Conservation (phyloP, 768 basidiomycete genomes). For the Boletus barrowsii region DNA sequence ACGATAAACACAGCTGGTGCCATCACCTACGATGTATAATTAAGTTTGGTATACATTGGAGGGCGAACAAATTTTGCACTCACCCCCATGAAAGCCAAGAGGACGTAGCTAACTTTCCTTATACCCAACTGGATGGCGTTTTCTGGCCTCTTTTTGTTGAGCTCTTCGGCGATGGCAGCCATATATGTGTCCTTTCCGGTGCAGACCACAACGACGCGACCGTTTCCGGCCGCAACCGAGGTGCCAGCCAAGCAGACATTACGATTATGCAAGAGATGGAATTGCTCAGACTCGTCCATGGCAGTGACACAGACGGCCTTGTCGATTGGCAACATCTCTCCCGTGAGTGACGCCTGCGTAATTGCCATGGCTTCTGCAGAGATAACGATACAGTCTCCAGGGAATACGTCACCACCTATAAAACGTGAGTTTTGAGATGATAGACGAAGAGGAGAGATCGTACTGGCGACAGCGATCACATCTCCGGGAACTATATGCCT, state of each 20-base stretch:
- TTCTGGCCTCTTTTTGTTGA: conserved; percentile 30
- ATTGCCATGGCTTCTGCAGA: conserved; percentile 33
- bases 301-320: conserved; percentile 21
- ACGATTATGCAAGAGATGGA: conserved; percentile 31
- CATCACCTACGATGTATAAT: conserved; percentile 22
- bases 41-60: background rate
- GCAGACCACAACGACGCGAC: conserved; percentile 29
- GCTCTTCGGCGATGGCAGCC: conserved; percentile 35
- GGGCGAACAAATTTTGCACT: background rate
- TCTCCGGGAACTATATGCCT: conserved; percentile 33
- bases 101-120: conserved; percentile 32
- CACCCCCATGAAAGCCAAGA: conserved; percentile 31
- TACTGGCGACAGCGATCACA: conserved; percentile 30
- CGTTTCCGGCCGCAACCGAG: conserved; percentile 33
- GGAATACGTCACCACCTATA: conserved; percentile 35
- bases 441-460: background rate
- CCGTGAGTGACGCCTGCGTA: conserved; percentile 36
- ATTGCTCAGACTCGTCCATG: conserved; percentile 13
- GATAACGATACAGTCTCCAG: conserved; percentile 34
- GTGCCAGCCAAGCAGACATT: conserved; percentile 35
- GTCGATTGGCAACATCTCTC: conserved; percentile 35
- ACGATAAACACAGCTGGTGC: conserved; percentile 29
- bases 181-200: conserved; percentile 34
- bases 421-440: background rate
- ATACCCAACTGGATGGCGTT: conserved; percentile 34